phyloP scores from a whole-genome alignment of 495 filamentous ascomycete genomes.

The Talaromyces stipitatus region DNA sequence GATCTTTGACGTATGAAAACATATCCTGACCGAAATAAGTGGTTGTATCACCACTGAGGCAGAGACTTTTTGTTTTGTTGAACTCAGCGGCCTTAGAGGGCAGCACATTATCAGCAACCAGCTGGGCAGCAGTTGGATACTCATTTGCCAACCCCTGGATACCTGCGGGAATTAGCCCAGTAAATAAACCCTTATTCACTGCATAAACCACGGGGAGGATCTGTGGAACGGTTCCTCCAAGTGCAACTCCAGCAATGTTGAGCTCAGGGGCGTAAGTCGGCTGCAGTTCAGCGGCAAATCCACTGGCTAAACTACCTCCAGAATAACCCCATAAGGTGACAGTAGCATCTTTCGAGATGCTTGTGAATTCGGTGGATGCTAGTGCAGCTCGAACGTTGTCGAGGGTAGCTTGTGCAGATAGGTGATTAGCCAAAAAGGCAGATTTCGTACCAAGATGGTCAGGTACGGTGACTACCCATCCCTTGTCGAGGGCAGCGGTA shows the following conservation, averaged over 20 bases:
- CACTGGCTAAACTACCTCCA: slow-evolving; percentile 41
- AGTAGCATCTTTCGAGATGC: slow-evolving; percentile 12
- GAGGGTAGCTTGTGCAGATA: slow-evolving; percentile 38
- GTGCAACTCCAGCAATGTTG: slow-evolving; percentile 30
- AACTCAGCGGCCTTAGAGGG: slow-evolving; percentile 10
- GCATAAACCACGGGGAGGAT: slow-evolving; percentile 16
- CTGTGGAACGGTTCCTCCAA: slow-evolving; percentile 33
- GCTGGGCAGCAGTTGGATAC: slow-evolving; percentile 10
- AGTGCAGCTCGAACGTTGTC: slow-evolving; percentile 39
- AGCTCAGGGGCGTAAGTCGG: slow-evolving; percentile 44
- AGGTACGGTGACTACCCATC: slow-evolving; percentile 40
- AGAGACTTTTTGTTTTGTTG: slow-evolving; percentile 11
- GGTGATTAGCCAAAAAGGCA: slow-evolving; percentile 31
- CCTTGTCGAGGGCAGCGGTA: slow-evolving; percentile 21
- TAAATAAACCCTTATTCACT: slow-evolving; percentile 13
- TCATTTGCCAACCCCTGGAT: slow-evolving; percentile 17
- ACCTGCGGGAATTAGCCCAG: slow-evolving; percentile 12
- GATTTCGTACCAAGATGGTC: slow-evolving; percentile 40
- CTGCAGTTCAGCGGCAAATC: slow-evolving; percentile 41
- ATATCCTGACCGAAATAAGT: slow-evolving; percentile 14
- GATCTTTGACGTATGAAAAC: slow-evolving; percentile 9
- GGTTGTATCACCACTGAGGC: slow-evolving; percentile 11
- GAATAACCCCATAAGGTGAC: slow-evolving; percentile 45
- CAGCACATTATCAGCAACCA: slow-evolving; percentile 8
- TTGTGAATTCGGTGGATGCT: slow-evolving; percentile 11